A percentile compares a stretch with the other conserved stretches of the same genome.
Conservation (phyloP, 108 stramenopile genomes). For the Cyclotella baltica region DNA sequence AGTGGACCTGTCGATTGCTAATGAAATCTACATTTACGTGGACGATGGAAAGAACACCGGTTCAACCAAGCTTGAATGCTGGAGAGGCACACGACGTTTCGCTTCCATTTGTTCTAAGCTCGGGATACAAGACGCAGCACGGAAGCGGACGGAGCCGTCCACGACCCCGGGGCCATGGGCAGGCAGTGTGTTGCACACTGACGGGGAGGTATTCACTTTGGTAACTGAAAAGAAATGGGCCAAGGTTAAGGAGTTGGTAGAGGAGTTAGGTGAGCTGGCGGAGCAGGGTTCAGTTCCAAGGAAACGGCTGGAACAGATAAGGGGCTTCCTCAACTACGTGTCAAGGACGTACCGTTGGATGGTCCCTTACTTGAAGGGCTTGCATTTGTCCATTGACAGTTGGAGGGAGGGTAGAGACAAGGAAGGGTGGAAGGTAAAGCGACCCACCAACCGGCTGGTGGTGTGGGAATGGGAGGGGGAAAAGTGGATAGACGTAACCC, state of each 20-base stretch:
- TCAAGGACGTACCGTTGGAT: constrained; percentile 35
- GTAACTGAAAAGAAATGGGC: constrained; percentile 42
- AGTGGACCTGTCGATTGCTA: constrained; percentile 33
- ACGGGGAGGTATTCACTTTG: constrained; percentile 15
- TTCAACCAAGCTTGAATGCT: neutral
- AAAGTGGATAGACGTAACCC: neutral
- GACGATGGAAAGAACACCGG: constrained; percentile 37
- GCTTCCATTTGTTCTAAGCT: constrained; percentile 3
- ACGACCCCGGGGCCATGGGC: constrained; percentile 58
- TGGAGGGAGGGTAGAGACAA: constrained; percentile 43
- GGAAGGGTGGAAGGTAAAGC: constrained; percentile 46
- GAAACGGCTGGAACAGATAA: constrained; percentile 6
- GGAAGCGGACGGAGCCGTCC: constrained; percentile 43
- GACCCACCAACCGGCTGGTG: neutral
- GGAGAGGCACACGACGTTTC: neutral
- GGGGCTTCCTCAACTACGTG: constrained; percentile 56
- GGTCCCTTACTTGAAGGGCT: constrained; percentile 55
- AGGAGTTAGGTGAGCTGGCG: neutral
- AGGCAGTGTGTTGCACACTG: constrained; percentile 19
- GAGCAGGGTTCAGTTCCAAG: neutral
- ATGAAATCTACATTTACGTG: constrained; percentile 40
- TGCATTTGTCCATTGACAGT: constrained; percentile 50
- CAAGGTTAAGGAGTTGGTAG: constrained; percentile 20
- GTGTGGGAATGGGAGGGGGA: neutral
- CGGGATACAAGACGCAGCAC: constrained; percentile 55